These are phyloP conservation scores for Areca catechu DNA, from an alignment of 176 grass and related monocot species.

Conservation along the genomic window DNA sequence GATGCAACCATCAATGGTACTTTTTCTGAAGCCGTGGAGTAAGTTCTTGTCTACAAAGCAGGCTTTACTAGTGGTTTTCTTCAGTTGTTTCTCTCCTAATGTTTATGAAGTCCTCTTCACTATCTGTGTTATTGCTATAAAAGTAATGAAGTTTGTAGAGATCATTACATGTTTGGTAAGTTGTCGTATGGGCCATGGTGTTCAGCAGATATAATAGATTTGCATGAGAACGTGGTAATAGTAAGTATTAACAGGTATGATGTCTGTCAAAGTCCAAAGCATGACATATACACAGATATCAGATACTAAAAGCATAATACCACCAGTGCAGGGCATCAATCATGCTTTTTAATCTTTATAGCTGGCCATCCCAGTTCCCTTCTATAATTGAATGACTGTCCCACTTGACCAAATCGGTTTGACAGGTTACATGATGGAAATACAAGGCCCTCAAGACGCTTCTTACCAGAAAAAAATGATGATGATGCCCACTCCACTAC, in stretches of 20 bases:
- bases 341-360: no score
- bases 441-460: slow-evolving; percentile 21
- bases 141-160: no score
- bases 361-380: no score
- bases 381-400: not conserved
- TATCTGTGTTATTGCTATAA: no score
- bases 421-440: slow-evolving; percentile 37
- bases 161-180: no score
- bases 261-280: no score
- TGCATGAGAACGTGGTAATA: not conserved
- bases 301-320: no score
- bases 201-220: not conserved
- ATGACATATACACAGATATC: no score
- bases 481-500: slow-evolving; percentile 36
- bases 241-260: no score
- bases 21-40: slow-evolving; percentile 45
- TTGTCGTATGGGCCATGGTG: no score
- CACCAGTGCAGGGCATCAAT: no score
- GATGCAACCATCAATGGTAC: slow-evolving; percentile 35
- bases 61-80: not conserved
- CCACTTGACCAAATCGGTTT: not conserved
- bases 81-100: not conserved
- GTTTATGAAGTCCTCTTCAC: no score
- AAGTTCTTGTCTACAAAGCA: slow-evolving; percentile 14
- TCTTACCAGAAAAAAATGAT: slow-evolving; percentile 30